A percentile compares a stretch with the other conserved stretches of the same genome.
These are phyloP conservation scores for Sugiyamaella sp. DNA, from an alignment of 1,139 yeast genomes.

Conservation along the genomic window DNA sequence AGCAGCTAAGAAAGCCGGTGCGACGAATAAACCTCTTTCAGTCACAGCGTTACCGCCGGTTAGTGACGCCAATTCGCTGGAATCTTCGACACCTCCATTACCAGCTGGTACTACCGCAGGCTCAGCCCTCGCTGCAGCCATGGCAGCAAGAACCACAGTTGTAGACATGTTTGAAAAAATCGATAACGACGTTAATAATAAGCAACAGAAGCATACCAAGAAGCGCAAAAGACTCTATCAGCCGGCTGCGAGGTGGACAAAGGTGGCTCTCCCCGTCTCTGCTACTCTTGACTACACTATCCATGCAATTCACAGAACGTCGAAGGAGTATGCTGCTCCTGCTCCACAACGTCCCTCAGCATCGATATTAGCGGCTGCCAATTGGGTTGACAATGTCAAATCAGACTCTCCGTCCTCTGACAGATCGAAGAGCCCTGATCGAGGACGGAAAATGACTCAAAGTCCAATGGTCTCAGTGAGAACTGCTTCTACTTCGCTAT, in stretches of 20 bases:
- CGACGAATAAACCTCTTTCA: slow-evolving; percentile 12
- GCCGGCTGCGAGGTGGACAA: slow-evolving; percentile 31
- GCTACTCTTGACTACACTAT: not conserved
- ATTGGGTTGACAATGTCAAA: slow-evolving; percentile 8
- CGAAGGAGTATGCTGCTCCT: slow-evolving; percentile 10
- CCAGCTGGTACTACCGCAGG: slow-evolving; percentile 13
- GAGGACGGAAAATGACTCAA: slow-evolving; percentile 5
- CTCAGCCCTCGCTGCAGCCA: slow-evolving; percentile 34
- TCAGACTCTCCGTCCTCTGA: not conserved
- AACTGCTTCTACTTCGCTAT: not conserved
- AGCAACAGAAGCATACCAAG: slow-evolving; percentile 15
- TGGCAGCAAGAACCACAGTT: slow-evolving; percentile 31
- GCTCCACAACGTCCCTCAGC: slow-evolving; percentile 11
- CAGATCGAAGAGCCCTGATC: slow-evolving; percentile 18
- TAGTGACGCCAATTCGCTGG: slow-evolving; percentile 5
- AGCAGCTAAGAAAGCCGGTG: slow-evolving; percentile 17
- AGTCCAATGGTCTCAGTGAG: slow-evolving; percentile 8
- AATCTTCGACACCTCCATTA: not conserved
- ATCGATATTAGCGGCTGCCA: slow-evolving; percentile 1
- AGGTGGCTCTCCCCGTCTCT: slow-evolving; percentile 16
- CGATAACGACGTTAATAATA: slow-evolving; percentile 24
- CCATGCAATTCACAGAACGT: not conserved
- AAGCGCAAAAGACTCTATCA: slow-evolving; percentile 21
- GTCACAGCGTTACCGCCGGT: slow-evolving; percentile 14
- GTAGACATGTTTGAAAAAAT: slow-evolving; percentile 31